Base-by-base conservation (phyloP, 129 eudicot species). In the Mikania micrantha region DNA sequence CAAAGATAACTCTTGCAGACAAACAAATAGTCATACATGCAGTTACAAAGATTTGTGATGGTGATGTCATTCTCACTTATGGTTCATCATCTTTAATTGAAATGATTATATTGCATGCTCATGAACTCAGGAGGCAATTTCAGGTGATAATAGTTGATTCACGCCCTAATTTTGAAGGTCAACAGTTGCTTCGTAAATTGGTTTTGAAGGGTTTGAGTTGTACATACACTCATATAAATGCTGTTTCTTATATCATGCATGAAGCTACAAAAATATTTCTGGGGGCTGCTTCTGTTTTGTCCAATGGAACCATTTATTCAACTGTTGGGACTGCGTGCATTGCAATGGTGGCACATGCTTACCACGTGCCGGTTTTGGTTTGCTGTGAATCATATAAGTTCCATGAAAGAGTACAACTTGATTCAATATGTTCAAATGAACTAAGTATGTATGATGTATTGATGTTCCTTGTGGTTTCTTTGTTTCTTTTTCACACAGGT, bases 371-470 rank as follows among this genome's bases (percentile, higher is more conserved):
- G 3, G 95, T 93, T 25, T 67, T 93, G 83, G 78, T 93, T 64
- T 93, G 98, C 54, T 93, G 96, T 81, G 98, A 93, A 81, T 89
- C 98, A 2, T 93, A 88, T 61, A 93, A 93, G 83, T 93, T 93
- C 63, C 95, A 86, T 61, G 98, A 88, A 69, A 77, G 96, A 80
- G 98, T 88, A 19, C 95, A 84, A 72, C 95, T 93, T 68, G 98
- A 93, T 85, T 88, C 98, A 4, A 86, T 93, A 15, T 93, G 98
- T 72, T 84, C 81, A 13, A 93, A 93, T 82, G 98, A 93, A 74
- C 90, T 93, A 38, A 96, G 98, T 88, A 84, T 50, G 87, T 52
- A 24, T 20, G n/a, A 7, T 42, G 32, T 69, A 28, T 61, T 62
- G 47, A 60, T 45, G 25, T 50, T 2, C 54, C 29, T 13, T 52